phyloP scores from a whole-genome alignment of 163 green algal species.

The Picocystis sp. region DNA sequence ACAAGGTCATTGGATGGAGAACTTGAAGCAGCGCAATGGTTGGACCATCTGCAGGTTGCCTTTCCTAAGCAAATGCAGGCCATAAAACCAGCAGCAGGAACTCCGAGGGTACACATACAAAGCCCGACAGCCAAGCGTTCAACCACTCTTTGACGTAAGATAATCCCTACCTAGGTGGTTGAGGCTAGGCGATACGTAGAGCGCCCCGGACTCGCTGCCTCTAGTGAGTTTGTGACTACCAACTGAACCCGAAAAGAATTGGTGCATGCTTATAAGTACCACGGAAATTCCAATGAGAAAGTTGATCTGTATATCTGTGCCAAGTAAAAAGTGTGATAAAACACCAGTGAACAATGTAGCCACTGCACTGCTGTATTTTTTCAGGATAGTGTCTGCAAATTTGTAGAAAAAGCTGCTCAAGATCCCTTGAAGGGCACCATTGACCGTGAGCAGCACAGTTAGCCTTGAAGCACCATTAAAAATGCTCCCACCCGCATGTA shows the following conservation, averaged over 20 bases:
- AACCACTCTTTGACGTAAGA: too few relatives aligned
- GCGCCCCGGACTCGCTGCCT: too few relatives aligned
- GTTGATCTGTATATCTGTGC: constrained; percentile 75
- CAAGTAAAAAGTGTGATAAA: constrained; percentile 68
- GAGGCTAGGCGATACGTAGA: too few relatives aligned
- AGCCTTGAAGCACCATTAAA: constrained; percentile 42
- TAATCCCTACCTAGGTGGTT: too few relatives aligned
- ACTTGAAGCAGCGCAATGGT: too few relatives aligned
- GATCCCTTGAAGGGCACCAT: constrained; percentile 56
- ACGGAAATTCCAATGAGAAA: constrained; percentile 84
- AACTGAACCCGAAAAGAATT: constrained; percentile 36
- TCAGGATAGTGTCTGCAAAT: constrained; percentile 55
- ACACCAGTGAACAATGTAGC: constrained; percentile 87
- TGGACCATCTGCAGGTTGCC: too few relatives aligned
- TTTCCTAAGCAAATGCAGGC: too few relatives aligned
- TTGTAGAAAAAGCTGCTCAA: constrained; percentile 61
- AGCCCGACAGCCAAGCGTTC: too few relatives aligned
- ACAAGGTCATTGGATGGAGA: too few relatives aligned
- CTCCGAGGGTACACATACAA: too few relatives aligned
- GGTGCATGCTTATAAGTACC: constrained; percentile 95
- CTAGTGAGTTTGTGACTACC: too few relatives aligned
- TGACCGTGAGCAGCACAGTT: constrained; percentile 68
- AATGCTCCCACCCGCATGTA: constrained; percentile 17
- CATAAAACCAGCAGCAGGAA: too few relatives aligned
- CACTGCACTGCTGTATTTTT: constrained; percentile 86